Conservation (phyloP, 1,284 basidiomycete genomes). For the Microbotryum saponariae region DNA sequence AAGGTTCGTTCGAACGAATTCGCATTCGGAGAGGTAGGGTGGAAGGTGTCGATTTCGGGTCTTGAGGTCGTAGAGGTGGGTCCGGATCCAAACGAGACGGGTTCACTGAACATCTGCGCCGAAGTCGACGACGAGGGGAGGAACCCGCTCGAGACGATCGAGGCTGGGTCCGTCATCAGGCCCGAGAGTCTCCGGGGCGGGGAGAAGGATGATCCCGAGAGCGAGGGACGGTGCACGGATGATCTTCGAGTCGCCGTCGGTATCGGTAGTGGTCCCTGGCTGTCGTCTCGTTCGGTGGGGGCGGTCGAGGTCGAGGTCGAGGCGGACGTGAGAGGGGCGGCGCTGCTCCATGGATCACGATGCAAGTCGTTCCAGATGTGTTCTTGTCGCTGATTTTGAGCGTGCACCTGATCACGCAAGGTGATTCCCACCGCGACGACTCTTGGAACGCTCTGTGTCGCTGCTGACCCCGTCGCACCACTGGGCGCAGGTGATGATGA, state of each 20-base stretch:
- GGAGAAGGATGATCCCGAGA: slow-evolving; percentile 11
- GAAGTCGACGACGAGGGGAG: slow-evolving; percentile 1
- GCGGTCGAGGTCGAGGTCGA: background rate
- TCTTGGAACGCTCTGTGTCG: background rate
- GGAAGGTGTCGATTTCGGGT: slow-evolving; percentile 19
- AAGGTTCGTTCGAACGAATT: background rate
- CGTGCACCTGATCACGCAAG: background rate
- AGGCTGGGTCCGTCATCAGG: slow-evolving; percentile 15
- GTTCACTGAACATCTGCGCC: too few relatives aligned
- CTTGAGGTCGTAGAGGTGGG: slow-evolving; percentile 4
- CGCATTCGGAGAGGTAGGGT: background rate
- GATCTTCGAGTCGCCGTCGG: background rate
- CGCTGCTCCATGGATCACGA: slow-evolving; percentile 7
- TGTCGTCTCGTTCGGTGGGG: background rate
- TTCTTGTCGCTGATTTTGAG: slow-evolving; percentile 5
- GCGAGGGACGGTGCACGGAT: too few relatives aligned
- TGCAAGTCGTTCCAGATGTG: slow-evolving; percentile 13
- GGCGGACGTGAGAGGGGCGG: background rate
- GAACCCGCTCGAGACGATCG: background rate
- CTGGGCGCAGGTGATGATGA: background rate
- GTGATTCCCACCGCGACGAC: background rate
- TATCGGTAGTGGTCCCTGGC: background rate
- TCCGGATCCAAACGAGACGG: background rate
- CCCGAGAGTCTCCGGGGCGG: slow-evolving; percentile 24
- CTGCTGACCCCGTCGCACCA: background rate